Evolutionary conservation across 2,329 filamentous ascomycete genomes (phyloP), one percentile per base, ranked within the genome.

Genomic region (Aspergillus quadrilineatus): DNA sequence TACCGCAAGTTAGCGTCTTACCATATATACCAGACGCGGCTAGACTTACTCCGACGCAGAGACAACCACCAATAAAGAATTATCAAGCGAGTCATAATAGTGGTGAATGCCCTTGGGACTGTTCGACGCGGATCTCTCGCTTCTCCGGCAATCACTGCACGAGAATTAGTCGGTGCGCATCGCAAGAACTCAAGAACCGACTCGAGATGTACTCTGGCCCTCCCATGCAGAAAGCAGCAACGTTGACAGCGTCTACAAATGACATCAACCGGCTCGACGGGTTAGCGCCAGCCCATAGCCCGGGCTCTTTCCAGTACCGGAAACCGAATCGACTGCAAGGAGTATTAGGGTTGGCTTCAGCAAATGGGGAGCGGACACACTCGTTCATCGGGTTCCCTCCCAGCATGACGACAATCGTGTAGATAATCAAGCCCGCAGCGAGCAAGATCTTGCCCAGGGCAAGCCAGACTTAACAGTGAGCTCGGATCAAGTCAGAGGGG

Each of bases 161-260:
- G 4, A 2, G 15, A 0, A 10, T 50, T 32, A 50, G 48, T 7
- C 1, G 10, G 12, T 9, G 5, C 12, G 4, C 48, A 4, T 32
- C n/a, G 3, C 14, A n/a, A 32, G 3, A 14, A 30, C 8, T 9
- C 4, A 8, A 17, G 32, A 4, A 45, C 32, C 28, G 5, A 52
- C 50, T 52, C 9, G 50, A 45, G 17, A 52, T 52, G 14, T 52
- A 52, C 41, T 52, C 50, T n/a, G 50, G 50, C 41, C 50, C 50
- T 37, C 50, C 50, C 41, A 52, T 52, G 4, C 50, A 52, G 29
- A 52, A 52, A 3, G 28, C 50, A 29, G 50, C 50, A 6, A 52
- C 50, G 3, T 45, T 52, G 29, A 45, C 50, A 1, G 50, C 50
- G 29, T 45, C 45, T 12, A 52, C 41, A 29, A 52, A 52, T 10